Base-by-base conservation (phyloP, 345 rosid species). In the Salix arbutifolia region DNA sequence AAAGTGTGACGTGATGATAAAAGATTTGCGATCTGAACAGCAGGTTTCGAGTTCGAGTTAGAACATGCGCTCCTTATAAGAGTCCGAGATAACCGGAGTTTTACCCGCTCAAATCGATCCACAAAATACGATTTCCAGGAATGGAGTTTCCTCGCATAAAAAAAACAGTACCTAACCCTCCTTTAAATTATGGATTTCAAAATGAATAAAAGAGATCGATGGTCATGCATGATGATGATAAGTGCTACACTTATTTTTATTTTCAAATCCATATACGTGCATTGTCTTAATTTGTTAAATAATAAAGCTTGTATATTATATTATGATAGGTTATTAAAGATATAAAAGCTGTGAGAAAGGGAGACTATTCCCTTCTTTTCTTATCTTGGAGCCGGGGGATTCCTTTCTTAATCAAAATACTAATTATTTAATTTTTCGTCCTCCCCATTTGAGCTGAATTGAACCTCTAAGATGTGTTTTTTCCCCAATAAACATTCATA, bases 1-100 rank as follows among this genome's bases (percentile, higher is more conserved):
- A 33, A 5, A 5, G 7, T 0, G 6, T 33, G 37, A 33, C 6
- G 37, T 33, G 37, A 33, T 5, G 6, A 5, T 5, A 33, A 33
- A 33, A 0, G 1, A 33, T 33, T 33, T 33, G 37, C 0, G 37
- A 4, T 33, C 1, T 33, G 1, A 0, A 33, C 37, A 33, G 0
- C 1, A 33, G 6, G 1, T 33, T 5, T 33, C 37, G 0, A 33
- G 6, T 33, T 33, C 5, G 0, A 31, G 5, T 4, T 31, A 31
- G 5, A 0, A 0, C 33, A 31, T 31, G 33, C 0, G 4, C 0
- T 31, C 4, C 5, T 31, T 31, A 31, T 31, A 31, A 31, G 5
- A 31, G 5, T 4, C 0, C 4, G 5, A 31, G 0, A 31, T 31
- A 31, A 31, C 5, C 5, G 0, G 1, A 31, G 6, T 5, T 5